Percentiles rank a stretch among this genome's conserved stretches.
Evolutionary conservation across 2,329 filamentous ascomycete genomes (phyloP).

Genomic region (Fusarium haematococcum): DNA sequence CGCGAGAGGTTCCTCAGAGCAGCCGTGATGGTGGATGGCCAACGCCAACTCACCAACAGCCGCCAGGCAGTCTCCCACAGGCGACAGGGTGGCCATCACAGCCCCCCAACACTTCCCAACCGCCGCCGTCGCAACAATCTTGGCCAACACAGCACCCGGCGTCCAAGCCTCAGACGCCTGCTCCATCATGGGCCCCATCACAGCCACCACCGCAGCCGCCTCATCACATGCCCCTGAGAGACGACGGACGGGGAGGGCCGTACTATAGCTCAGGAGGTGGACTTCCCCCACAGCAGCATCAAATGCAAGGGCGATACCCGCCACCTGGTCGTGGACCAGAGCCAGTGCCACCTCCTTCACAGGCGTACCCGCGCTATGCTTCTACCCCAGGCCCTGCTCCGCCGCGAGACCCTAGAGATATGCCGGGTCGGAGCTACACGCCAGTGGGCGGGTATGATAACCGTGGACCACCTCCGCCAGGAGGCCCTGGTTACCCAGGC

Average conservation of each 20-base stretch:
- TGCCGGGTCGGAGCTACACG: conserved; percentile 59
- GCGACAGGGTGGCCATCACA: conserved; percentile 47
- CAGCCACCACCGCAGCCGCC: conserved; percentile 49
- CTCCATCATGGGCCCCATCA: conserved; percentile 48
- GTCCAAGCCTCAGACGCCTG: conserved; percentile 51
- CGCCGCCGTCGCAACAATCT: conserved; percentile 48
- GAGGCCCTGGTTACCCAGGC: conserved; percentile 48
- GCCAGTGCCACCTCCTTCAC: conserved; percentile 52
- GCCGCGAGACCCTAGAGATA: conserved; percentile 56
- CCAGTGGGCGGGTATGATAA: conserved; percentile 56
- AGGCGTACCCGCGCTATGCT: conserved; percentile 58
- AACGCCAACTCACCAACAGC: conserved; percentile 37
- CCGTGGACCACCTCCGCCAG: conserved; percentile 54
- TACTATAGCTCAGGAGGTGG: conserved; percentile 49
- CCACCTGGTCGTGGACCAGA: conserved; percentile 56
- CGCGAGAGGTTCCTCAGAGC: conserved; percentile 56
- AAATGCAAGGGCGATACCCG: conserved; percentile 53
- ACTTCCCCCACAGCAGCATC: conserved; percentile 46
- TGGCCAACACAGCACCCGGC: conserved; percentile 50
- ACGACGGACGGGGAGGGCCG: conserved; percentile 51
- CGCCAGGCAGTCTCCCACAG: conserved; percentile 40
- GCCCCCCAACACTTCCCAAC: conserved; percentile 49
- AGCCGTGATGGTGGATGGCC: conserved; percentile 54
- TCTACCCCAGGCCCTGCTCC: conserved; percentile 56
- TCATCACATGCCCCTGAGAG: conserved; percentile 52